Evolutionary conservation across 2,329 filamentous ascomycete species (phyloP).

Genomic region (Thermoascus crustaceus): DNA sequence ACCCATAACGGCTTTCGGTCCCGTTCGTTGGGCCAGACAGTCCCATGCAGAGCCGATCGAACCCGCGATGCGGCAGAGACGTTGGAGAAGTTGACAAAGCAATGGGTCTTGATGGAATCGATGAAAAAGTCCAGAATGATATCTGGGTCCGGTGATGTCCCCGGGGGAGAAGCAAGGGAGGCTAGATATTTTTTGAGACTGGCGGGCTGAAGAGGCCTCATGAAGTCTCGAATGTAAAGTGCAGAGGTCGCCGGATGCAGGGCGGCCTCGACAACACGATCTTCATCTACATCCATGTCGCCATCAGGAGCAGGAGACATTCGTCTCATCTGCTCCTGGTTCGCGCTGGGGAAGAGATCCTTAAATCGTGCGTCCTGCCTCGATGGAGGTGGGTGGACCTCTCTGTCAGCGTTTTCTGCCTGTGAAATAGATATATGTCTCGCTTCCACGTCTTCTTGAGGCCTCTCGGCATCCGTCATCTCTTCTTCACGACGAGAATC

Average conservation of each 20-base stretch:
- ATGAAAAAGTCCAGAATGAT: slow-evolving; percentile 65
- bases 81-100: slow-evolving; percentile 65
- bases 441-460: slow-evolving; percentile 16
- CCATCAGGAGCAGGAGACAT: slow-evolving; percentile 19
- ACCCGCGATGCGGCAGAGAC: slow-evolving; percentile 66
- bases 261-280: slow-evolving; percentile 44
- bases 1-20: slow-evolving; percentile 77
- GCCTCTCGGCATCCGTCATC: slow-evolving; percentile 11
- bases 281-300: slow-evolving; percentile 29
- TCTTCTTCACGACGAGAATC: slow-evolving; percentile 6
- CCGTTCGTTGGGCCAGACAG: slow-evolving; percentile 79
- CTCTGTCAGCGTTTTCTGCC: slow-evolving; percentile 10
- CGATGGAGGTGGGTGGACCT: slow-evolving; percentile 8
- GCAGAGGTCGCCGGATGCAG: slow-evolving; percentile 65
- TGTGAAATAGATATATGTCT: slow-evolving; percentile 6
- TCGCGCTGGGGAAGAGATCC: slow-evolving; percentile 34
- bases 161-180: slow-evolving; percentile 56
- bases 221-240: slow-evolving; percentile 83
- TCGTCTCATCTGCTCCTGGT: slow-evolving; percentile 16
- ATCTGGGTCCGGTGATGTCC: slow-evolving; percentile 43
- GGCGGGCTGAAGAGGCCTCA: slow-evolving; percentile 69
- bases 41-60: slow-evolving; percentile 65
- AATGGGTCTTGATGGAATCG: slow-evolving; percentile 80
- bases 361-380: slow-evolving; percentile 43
- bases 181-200: slow-evolving; percentile 62